A percentile compares a stretch with the other conserved stretches of the same genome.
Evolutionary conservation across 768 basidiomycete genomes (phyloP).

Genomic region (Galerina marginata): DNA sequence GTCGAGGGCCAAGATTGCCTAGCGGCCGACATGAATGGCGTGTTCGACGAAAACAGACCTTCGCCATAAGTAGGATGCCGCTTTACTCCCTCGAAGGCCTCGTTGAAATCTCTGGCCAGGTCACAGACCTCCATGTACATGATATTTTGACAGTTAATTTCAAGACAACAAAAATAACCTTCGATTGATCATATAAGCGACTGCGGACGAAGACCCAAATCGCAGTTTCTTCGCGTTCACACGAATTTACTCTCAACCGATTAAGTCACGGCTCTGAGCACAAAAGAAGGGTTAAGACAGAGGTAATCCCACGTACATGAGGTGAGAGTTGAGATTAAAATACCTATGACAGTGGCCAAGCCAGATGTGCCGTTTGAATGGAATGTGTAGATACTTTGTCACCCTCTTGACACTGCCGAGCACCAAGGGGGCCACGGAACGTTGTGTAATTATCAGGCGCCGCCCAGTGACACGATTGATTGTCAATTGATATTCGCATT

Average conservation of each 20-base stretch:
- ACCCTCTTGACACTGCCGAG: neutral
- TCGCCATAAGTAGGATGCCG: constrained; percentile 2
- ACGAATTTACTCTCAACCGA: constrained; percentile 9
- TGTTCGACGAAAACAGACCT: neutral
- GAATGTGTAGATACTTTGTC: neutral
- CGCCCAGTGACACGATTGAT: neutral
- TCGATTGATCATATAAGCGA: constrained; percentile 10
- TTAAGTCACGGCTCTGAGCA: constrained; percentile 7
- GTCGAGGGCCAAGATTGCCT: neutral
- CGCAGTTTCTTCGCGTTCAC: constrained; percentile 20
- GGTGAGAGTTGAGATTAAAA: neutral
- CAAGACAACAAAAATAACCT: neutral
- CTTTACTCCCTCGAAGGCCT: constrained; percentile 10
- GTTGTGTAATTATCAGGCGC: neutral
- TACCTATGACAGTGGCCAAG: neutral
- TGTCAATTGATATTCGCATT: neutral
- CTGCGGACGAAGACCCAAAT: constrained; percentile 17
- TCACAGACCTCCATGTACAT: neutral
- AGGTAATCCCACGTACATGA: constrained; percentile 14
- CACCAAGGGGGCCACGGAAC: neutral
- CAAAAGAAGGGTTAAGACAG: constrained; percentile 9
- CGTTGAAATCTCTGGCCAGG: neutral
- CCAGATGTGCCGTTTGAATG: neutral
- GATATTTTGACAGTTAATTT: neutral
- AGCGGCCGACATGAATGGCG: neutral